phyloP scores from a whole-genome alignment of 2,329 filamentous ascomycete genomes.

The Parascedosporium putredinis region DNA sequence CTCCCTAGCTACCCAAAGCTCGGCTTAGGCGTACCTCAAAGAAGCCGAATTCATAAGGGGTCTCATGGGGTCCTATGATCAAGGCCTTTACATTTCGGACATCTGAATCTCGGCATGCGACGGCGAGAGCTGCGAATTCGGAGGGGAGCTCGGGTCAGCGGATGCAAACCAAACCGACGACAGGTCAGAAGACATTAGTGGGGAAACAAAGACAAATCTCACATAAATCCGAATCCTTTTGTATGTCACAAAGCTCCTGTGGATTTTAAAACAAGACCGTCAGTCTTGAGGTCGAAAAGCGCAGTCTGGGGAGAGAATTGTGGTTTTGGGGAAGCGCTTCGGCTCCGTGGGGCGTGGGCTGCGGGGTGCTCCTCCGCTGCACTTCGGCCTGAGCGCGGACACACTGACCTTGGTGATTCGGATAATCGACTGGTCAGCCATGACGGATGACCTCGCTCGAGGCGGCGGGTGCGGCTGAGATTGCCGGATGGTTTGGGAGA shows the following conservation, averaged over 20 bases:
- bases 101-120: constrained; percentile 78
- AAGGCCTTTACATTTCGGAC: constrained; percentile 79
- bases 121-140: constrained; percentile 57
- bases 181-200: neutral
- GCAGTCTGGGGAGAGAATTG: neutral
- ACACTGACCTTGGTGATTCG: constrained; percentile 70
- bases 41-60: constrained; percentile 94
- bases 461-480: too few species aligned
- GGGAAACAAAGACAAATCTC: constrained; percentile 24
- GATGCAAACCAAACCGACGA: neutral
- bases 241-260: constrained; percentile 77
- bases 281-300: constrained; percentile 5
- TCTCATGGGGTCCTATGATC: constrained; percentile 86
- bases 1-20: too few species aligned
- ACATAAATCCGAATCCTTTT: constrained; percentile 78
- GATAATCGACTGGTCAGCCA: constrained; percentile 80
- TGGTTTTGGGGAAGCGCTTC: too few species aligned
- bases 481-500: too few species aligned
- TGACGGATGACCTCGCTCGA: constrained; percentile 22
- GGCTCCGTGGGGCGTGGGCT: too few species aligned
- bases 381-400: too few species aligned
- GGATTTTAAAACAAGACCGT: neutral
- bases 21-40: constrained; percentile 65
- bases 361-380: neutral
- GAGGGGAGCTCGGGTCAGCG: neutral